Conservation (phyloP, 148 eudicot genomes). For the Cornus kousa region DNA sequence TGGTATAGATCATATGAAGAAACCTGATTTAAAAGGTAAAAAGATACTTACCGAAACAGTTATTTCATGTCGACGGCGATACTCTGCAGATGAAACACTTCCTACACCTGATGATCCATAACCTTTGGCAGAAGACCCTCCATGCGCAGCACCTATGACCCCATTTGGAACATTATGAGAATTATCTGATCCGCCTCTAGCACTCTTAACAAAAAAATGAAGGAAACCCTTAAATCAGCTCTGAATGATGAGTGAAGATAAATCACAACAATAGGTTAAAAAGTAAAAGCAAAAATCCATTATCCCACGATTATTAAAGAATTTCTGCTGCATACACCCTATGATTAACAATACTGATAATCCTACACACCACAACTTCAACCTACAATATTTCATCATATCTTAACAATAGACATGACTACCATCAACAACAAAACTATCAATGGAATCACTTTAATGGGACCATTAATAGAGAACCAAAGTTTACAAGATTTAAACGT, state of each 20-base stretch:
- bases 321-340: too few species aligned
- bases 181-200: slow-evolving; percentile 28
- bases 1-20: neutral
- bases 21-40: neutral
- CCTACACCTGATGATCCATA: slow-evolving; percentile 33
- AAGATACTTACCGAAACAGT: slow-evolving; percentile 67
- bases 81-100: slow-evolving; percentile 59
- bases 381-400: neutral
- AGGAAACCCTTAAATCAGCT: neutral
- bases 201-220: slow-evolving; percentile 29
- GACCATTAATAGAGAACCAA: neutral
- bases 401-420: neutral
- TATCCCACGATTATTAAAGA: too few species aligned
- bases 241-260: neutral
- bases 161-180: slow-evolving; percentile 30
- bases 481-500: neutral
- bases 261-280: neutral
- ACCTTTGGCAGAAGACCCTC: slow-evolving; percentile 23
- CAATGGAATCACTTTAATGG: neutral
- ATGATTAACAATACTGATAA: too few species aligned
- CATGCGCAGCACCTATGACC: slow-evolving; percentile 25
- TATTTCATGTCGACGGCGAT: slow-evolving; percentile 79
- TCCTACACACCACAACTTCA: too few species aligned
- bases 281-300: neutral
- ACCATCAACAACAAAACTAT: neutral